A percentile compares a stretch with the other conserved stretches of the same genome.
Conservation (phyloP, 2,329 filamentous ascomycete species). For the Chaetomium sp. region DNA sequence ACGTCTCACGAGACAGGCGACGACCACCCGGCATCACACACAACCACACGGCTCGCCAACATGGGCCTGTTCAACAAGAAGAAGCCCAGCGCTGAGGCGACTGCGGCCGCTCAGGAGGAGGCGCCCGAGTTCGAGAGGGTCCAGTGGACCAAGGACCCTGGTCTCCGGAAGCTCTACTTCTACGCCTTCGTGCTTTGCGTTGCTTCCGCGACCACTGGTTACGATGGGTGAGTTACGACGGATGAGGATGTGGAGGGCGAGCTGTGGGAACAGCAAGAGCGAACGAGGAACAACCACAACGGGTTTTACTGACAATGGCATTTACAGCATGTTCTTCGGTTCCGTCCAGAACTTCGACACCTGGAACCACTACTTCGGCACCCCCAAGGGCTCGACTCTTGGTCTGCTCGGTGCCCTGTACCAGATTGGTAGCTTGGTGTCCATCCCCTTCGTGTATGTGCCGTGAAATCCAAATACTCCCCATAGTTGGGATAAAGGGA, state of each 20-base stretch:
- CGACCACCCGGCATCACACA: slow-evolving; percentile 10
- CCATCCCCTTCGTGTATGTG: slow-evolving; percentile 48
- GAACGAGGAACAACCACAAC: background rate
- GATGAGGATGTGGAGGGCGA: background rate
- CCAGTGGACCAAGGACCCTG: slow-evolving; percentile 48
- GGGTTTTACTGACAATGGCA: background rate
- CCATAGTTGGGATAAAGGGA: too few species aligned
- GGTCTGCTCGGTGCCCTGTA: slow-evolving; percentile 54
- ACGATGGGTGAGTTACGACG: slow-evolving; percentile 42
- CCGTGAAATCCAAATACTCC: background rate
- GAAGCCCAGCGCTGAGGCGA: slow-evolving; percentile 23
- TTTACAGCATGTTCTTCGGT: slow-evolving; percentile 39
- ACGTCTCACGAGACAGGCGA: background rate
- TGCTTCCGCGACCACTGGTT: slow-evolving; percentile 50
- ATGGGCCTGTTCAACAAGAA: slow-evolving; percentile 27
- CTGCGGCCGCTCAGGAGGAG: slow-evolving; percentile 35
- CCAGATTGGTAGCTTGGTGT: slow-evolving; percentile 51
- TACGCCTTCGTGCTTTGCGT: slow-evolving; percentile 45
- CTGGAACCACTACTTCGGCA: slow-evolving; percentile 43
- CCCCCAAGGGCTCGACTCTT: slow-evolving; percentile 37
- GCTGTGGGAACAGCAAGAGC: background rate
- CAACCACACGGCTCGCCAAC: slow-evolving; percentile 13
- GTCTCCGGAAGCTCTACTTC: slow-evolving; percentile 50
- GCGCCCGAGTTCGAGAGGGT: slow-evolving; percentile 46
- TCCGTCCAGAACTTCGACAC: slow-evolving; percentile 37